Evolutionary conservation across 1,284 basidiomycete species (phyloP), one percentile per base, ranked within the genome.

Genomic region (Cryptococcus sp.): DNA sequence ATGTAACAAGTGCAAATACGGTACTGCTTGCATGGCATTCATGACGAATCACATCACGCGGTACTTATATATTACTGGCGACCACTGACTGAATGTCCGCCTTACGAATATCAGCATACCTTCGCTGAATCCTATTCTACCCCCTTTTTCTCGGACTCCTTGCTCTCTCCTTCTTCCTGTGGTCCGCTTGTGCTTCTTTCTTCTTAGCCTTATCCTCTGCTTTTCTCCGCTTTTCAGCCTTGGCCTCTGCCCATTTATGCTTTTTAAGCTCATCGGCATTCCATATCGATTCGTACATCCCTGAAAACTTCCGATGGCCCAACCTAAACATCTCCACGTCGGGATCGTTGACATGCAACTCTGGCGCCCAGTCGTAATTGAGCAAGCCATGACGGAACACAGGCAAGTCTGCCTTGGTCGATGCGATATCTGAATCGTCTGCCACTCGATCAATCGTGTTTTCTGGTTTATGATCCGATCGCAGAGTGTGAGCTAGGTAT

Each of bases 371-470:
- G 28, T 50, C 48, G n/a, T 24, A 14, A 14, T 37, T 22, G 13
- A 58, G 32, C 34, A 58, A 34, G 9, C 44, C 56, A 32, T 55
- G 50, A n/a, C 48, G 34, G 49, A 49, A 58, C 25, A 46, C 32
- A 11, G 52, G 53, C 23, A 46, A n/a, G n/a, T n/a, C n/a, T n/a
- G n/a, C n/a, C n/a, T n/a, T n/a, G n/a, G n/a, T n/a, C n/a, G n/a
- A n/a, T n/a, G n/a, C n/a, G n/a, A n/a, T n/a, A n/a, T n/a, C n/a
- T n/a, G n/a, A n/a, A n/a, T n/a, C n/a, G n/a, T n/a, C n/a, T n/a
- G n/a, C n/a, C n/a, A n/a, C n/a, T n/a, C n/a, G n/a, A n/a, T n/a
- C n/a, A 51, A 7, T 19, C 39, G 9, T 41, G 18, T 21, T 19
- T 41, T 21, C 39, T 9, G 39, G 14, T 41, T 41, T 41, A 7